phyloP scores from a whole-genome alignment of 2,329 filamentous ascomycete species.

The Fusarium concolor region DNA sequence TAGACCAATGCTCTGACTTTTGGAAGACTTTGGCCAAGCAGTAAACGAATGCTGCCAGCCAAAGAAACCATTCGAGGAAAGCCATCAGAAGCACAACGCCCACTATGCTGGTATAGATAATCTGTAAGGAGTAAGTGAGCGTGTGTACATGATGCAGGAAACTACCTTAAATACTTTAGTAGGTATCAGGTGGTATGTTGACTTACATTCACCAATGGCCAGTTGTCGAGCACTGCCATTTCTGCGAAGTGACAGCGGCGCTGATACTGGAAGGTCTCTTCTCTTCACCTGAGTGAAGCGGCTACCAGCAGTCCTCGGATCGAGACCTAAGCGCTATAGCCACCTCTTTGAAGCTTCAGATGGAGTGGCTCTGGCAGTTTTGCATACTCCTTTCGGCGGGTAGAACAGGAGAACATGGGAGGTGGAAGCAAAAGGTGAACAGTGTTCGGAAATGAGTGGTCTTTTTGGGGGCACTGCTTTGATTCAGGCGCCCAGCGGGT shows the following conservation, averaged over 20 bases:
- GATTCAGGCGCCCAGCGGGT: conserved; percentile 13
- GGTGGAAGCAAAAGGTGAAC: background rate
- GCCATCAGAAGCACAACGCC: conserved; percentile 86
- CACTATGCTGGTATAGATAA: conserved; percentile 85
- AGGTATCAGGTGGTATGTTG: background rate
- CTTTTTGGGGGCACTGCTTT: background rate
- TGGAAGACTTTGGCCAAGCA: conserved; percentile 88
- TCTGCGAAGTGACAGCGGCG: conserved; percentile 16
- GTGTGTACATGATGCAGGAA: background rate
- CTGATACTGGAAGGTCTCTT: too few species aligned
- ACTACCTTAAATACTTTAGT: too few species aligned
- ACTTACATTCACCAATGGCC: conserved; percentile 62
- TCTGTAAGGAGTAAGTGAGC: conserved; percentile 62
- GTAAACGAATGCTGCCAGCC: conserved; percentile 93
- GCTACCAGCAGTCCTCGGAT: background rate
- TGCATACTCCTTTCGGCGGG: background rate
- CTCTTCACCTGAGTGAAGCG: background rate
- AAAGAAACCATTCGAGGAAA: conserved; percentile 92
- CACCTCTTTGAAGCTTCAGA: background rate
- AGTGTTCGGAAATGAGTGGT: background rate
- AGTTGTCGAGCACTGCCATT: conserved; percentile 60
- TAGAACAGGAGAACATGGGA: background rate
- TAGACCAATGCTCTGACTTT: conserved; percentile 90
- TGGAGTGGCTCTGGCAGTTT: background rate
- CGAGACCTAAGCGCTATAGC: background rate